Percentiles rank a stretch among this genome's conserved stretches.
These are phyloP conservation scores for Trichoderma hamatum DNA, from an alignment of 2,329 filamentous ascomycete genomes.

Conservation along the genomic window DNA sequence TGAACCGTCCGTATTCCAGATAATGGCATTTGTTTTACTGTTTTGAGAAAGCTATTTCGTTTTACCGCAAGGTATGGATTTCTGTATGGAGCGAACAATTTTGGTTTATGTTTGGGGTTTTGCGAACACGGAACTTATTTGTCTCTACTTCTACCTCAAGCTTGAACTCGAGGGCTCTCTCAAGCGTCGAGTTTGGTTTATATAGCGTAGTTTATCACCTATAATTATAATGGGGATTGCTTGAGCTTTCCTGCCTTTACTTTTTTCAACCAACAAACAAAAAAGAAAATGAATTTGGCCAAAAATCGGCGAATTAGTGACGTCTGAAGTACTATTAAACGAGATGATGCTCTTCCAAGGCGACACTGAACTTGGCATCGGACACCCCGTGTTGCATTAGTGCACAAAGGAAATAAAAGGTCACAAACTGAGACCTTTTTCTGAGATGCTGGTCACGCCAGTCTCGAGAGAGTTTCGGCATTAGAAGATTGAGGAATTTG, in stretches of 20 bases:
- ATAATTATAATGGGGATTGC: slow-evolving; percentile 13
- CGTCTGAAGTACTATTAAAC: background rate
- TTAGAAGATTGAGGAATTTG: background rate
- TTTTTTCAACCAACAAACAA: no score
- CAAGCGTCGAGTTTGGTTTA: background rate
- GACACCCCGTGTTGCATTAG: background rate
- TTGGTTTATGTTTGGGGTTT: background rate
- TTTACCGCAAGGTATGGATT: background rate
- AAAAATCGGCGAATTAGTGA: background rate
- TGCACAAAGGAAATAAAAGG: background rate
- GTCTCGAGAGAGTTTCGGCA: background rate
- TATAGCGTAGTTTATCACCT: background rate
- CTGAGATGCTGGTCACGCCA: background rate
- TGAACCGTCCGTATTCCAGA: slow-evolving; percentile 92
- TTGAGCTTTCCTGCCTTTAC: background rate
- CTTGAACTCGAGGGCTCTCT: background rate
- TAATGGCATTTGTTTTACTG: slow-evolving; percentile 40
- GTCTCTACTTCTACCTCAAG: background rate
- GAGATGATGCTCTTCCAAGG: background rate
- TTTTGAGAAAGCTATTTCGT: background rate
- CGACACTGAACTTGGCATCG: background rate
- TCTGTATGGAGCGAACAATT: slow-evolving; percentile 4
- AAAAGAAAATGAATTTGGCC: background rate
- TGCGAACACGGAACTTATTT: background rate
- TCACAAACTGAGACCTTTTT: background rate